Evolutionary conservation across 345 rosid genomes (phyloP).

Genomic region (Mangifera indica): DNA sequence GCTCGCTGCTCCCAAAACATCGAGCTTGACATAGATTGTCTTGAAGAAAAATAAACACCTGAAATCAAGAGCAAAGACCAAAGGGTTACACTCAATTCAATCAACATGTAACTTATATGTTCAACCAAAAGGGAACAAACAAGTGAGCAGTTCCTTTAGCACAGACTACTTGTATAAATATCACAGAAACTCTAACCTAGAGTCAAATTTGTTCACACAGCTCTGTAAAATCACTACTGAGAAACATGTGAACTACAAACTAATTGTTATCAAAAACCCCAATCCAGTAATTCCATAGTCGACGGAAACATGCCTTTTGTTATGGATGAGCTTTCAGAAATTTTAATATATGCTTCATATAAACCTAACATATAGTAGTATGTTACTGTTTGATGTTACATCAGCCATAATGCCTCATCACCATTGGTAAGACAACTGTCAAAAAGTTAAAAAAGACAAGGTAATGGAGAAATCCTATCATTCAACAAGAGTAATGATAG

Average conservation of each 20-base stretch:
- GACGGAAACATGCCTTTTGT: neutral
- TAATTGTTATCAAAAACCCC: neutral
- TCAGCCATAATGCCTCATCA: neutral
- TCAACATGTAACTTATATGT: too few relatives aligned
- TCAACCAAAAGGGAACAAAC: too few relatives aligned
- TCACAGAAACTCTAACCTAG: neutral
- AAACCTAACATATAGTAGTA: neutral
- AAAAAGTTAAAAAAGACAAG: neutral
- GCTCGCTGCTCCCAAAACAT: slow-evolving; percentile 9
- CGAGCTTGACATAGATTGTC: neutral
- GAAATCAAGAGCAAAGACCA: slow-evolving; percentile 11
- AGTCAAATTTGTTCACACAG: neutral
- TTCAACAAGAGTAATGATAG: neutral
- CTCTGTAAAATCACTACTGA: neutral
- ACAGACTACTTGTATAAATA: neutral
- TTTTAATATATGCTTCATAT: neutral
- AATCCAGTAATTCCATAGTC: neutral
- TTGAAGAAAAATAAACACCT: slow-evolving; percentile 2
- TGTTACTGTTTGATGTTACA: neutral
- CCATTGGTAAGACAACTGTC: neutral
- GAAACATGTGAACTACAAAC: neutral
- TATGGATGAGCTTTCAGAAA: slow-evolving; percentile 3
- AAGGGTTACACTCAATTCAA: neutral
- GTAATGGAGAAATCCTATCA: neutral
- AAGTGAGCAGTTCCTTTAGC: neutral